Percentiles rank a stretch among this genome's conserved stretches.
Conservation (phyloP, 208 protist species). For the Trichomonas vaginalis region DNA sequence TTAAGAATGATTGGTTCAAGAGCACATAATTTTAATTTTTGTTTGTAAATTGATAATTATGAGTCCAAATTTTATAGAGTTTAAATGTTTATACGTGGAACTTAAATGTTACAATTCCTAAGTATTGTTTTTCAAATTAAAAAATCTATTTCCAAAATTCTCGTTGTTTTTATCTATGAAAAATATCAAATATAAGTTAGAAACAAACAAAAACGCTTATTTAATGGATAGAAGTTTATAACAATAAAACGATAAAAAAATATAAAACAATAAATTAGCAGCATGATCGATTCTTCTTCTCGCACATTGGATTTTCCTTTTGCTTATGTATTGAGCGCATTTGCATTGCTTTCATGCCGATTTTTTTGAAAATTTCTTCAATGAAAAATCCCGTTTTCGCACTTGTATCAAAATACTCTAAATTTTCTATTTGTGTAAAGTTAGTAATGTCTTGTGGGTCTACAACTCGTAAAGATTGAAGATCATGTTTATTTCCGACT, state of each 20-base stretch:
- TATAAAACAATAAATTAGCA: too few species aligned
- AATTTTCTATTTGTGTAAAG: background rate
- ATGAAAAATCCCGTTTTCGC: background rate
- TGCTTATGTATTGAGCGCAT: background rate
- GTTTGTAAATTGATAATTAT: background rate
- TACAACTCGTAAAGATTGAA: background rate
- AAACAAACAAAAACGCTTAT: too few species aligned
- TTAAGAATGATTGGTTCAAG: background rate
- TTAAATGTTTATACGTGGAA: background rate
- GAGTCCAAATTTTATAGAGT: background rate
- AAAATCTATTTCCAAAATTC: too few species aligned
- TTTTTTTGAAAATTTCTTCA: background rate
- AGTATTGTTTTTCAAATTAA: background rate
- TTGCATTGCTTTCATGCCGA: background rate
- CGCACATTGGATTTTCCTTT: background rate
- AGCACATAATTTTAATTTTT: too few species aligned
- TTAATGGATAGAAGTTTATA: too few species aligned
- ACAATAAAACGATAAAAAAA: too few species aligned
- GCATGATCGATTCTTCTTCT: too few species aligned
- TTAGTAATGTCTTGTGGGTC: background rate
- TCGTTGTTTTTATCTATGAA: too few species aligned
- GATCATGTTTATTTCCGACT: constrained; percentile 1
- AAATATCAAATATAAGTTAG: too few species aligned
- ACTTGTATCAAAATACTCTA: background rate
- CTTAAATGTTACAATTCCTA: background rate